Conservation (phyloP, 495 filamentous ascomycete genomes). For the Entonaema liquescens region DNA sequence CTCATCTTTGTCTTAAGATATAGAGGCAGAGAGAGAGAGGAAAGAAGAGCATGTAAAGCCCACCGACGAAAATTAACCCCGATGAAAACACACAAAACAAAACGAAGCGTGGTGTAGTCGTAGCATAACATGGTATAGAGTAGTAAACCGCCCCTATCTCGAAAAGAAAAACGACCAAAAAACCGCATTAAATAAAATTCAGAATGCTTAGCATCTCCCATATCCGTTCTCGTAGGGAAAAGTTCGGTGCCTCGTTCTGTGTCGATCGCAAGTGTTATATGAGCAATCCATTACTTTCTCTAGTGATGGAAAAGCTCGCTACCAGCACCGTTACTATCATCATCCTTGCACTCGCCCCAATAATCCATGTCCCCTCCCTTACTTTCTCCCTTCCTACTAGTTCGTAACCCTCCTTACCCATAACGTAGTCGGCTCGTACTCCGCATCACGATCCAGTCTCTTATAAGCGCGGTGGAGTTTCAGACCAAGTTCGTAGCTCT, state of each 20-base stretch:
- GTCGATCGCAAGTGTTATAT: neutral
- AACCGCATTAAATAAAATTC: constrained; percentile 4
- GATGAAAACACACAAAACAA: neutral
- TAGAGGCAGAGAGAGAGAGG: neutral
- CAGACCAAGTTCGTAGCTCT: constrained; percentile 87
- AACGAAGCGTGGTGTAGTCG: constrained; percentile 3
- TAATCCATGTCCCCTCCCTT: neutral
- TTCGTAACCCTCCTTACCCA: constrained; percentile 80
- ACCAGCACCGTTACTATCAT: neutral
- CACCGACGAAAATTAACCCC: neutral
- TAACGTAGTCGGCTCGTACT: constrained; percentile 73
- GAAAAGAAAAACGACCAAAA: constrained; percentile 1
- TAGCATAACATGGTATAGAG: neutral
- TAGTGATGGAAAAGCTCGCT: neutral
- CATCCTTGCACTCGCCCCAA: neutral
- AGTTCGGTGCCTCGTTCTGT: neutral
- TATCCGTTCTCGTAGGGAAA: neutral
- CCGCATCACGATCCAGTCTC: constrained; percentile 69
- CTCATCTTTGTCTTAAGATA: neutral
- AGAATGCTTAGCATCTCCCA: neutral
- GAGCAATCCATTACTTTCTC: neutral
- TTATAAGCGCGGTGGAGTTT: constrained; percentile 84
- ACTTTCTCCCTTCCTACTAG: constrained; percentile 9
- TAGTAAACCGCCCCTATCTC: constrained; percentile 12
- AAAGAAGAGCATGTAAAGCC: neutral